Conservation (phyloP, 2,329 filamentous ascomycete species). For the Colletotrichum endophyticum region DNA sequence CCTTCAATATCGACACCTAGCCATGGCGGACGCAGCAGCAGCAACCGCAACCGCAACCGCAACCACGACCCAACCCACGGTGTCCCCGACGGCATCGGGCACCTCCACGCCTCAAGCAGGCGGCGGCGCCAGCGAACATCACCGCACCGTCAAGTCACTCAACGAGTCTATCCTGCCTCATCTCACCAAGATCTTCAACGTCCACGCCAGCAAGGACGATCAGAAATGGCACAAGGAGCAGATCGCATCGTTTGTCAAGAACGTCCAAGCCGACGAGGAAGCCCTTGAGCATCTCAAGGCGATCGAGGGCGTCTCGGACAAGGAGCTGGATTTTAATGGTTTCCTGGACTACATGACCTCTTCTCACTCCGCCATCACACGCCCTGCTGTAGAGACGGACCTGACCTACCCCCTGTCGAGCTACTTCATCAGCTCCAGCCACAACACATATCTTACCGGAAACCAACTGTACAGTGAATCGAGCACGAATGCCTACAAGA, state of each 20-base stretch:
- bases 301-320: conserved; percentile 28
- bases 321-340: conserved; percentile 48
- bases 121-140: conserved; percentile 49
- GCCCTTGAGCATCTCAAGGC: background rate
- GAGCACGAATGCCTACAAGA: conserved; percentile 87
- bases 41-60: background rate
- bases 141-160: conserved; percentile 45
- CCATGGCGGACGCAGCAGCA: conserved; percentile 6
- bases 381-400: conserved; percentile 46
- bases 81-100: background rate
- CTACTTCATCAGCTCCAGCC: conserved; percentile 93
- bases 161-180: conserved; percentile 44
- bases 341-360: conserved; percentile 65
- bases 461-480: conserved; percentile 88
- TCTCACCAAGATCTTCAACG: conserved; percentile 51
- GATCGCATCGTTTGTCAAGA: conserved; percentile 49
- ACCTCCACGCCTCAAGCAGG: conserved; percentile 41
- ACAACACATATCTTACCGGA: conserved; percentile 92
- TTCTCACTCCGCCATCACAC: conserved; percentile 45
- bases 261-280: conserved; percentile 46
- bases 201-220: conserved; percentile 43
- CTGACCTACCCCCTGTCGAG: conserved; percentile 82
- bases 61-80: background rate
- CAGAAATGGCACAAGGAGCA: conserved; percentile 51
- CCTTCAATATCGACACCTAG: background rate